Percentiles rank a stretch among this genome's conserved stretches.
These are phyloP conservation scores for Artemisia annua DNA, from an alignment of 129 eudicot species.

Conservation along the genomic window DNA sequence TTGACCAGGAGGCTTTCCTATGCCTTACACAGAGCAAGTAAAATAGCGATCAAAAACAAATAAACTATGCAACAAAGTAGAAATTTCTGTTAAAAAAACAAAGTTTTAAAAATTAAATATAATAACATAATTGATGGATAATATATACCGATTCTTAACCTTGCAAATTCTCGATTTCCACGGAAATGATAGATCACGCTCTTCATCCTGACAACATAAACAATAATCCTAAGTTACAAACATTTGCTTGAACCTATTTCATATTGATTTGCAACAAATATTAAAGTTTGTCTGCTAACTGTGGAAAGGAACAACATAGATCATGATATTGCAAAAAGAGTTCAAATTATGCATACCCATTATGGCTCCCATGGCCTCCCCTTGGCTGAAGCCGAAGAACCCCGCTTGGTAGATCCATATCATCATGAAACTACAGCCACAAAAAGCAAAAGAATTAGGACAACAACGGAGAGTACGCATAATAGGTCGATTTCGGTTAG, in stretches of 20 bases:
- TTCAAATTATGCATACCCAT: slow-evolving; percentile 53
- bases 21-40: slow-evolving; percentile 43
- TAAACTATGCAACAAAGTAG: slow-evolving; percentile 1
- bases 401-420: slow-evolving; percentile 87
- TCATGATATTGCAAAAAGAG: not conserved
- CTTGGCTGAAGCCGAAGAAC: slow-evolving; percentile 72
- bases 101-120: not conserved
- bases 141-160: slow-evolving; percentile 92
- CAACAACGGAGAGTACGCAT: not conserved
- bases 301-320: not conserved
- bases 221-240: no score
- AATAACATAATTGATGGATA: no score
- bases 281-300: not conserved
- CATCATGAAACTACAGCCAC: slow-evolving; percentile 68
- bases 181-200: slow-evolving; percentile 78
- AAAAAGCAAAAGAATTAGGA: slow-evolving; percentile 12
- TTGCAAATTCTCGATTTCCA: slow-evolving; percentile 71
- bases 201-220: slow-evolving; percentile 50
- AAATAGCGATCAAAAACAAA: not conserved
- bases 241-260: not conserved
- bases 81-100: no score
- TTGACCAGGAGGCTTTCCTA: slow-evolving; percentile 94
- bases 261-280: not conserved
- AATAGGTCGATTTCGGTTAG: no score
- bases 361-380: slow-evolving; percentile 84